phyloP scores from a whole-genome alignment of 148 eudicot genomes.

The Dianthus caryophyllus region DNA sequence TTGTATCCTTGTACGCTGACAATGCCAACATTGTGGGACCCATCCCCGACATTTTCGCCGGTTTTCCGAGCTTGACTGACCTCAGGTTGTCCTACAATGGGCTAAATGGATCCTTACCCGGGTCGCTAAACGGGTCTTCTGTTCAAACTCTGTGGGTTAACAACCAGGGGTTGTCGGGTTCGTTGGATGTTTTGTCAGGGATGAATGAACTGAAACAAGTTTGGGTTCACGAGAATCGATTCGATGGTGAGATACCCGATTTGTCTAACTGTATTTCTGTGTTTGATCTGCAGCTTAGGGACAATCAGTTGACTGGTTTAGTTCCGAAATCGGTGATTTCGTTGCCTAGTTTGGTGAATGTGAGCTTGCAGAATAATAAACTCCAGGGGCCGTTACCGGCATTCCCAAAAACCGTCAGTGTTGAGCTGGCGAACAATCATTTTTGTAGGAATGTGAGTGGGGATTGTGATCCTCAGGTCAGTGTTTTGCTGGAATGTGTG shows the following conservation, averaged over 20 bases:
- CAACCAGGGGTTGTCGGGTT: conserved; percentile 48
- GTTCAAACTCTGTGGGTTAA: conserved; percentile 50
- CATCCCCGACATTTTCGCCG: conserved; percentile 53
- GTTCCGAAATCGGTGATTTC: conserved; percentile 41
- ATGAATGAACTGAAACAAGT: conserved; percentile 46
- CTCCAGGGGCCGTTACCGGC: conserved; percentile 56
- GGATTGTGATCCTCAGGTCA: conserved; percentile 57
- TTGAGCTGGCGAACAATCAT: conserved; percentile 31
- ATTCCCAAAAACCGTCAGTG: conserved; percentile 28
- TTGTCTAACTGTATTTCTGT: conserved; percentile 33
- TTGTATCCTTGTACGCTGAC: conserved; percentile 24
- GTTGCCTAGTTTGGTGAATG: conserved; percentile 37
- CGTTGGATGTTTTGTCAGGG: conserved; percentile 31
- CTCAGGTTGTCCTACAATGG: conserved; percentile 49
- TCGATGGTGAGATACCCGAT: conserved; percentile 55
- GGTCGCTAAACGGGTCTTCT: conserved; percentile 27
- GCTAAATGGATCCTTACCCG: conserved; percentile 46
- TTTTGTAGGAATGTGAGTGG: conserved; percentile 50
- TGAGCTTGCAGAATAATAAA: conserved; percentile 54
- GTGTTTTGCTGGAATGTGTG: conserved; percentile 34
- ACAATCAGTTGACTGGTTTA: conserved; percentile 37
- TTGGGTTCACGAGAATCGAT: conserved; percentile 54
- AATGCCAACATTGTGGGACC: conserved; percentile 33
- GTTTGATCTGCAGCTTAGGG: conserved; percentile 41
- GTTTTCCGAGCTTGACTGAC: conserved; percentile 33